Percentiles rank a stretch among this genome's conserved stretches.
Evolutionary conservation across 345 rosid species (phyloP).

Genomic region (Acer campestre): DNA sequence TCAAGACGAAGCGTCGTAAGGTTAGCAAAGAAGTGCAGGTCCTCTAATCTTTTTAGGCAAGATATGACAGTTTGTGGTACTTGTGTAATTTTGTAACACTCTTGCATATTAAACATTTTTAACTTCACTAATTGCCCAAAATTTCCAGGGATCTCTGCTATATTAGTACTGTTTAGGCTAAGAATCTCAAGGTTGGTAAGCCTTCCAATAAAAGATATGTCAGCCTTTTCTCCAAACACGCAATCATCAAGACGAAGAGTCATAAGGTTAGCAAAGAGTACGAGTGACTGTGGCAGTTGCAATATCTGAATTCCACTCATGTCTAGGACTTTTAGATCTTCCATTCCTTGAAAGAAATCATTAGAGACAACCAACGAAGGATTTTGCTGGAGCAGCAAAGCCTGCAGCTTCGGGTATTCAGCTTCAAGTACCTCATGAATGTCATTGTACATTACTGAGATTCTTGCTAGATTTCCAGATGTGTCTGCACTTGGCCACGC

Average conservation of each 20-base stretch:
- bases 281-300: too few species aligned
- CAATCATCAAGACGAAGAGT: too few species aligned
- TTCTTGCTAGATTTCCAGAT: background rate
- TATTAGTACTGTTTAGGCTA: background rate
- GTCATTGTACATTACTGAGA: background rate
- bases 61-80: background rate
- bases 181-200: slow-evolving; percentile 1
- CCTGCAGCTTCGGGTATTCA: too few species aligned
- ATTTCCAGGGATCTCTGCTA: background rate
- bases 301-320: too few species aligned
- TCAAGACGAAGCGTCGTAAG: too few species aligned
- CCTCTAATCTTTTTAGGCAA: background rate
- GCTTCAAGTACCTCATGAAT: background rate
- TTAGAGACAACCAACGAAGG: too few species aligned
- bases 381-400: too few species aligned
- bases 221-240: too few species aligned
- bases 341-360: too few species aligned
- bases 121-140: background rate
- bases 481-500: background rate
- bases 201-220: too few species aligned
- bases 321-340: too few species aligned
- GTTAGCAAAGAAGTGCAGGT: background rate
- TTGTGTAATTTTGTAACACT: background rate
- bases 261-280: too few species aligned
- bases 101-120: background rate